These are phyloP conservation scores for Arachis hypogaea DNA, from an alignment of 306 rosid genomes.

Conservation along the genomic window DNA sequence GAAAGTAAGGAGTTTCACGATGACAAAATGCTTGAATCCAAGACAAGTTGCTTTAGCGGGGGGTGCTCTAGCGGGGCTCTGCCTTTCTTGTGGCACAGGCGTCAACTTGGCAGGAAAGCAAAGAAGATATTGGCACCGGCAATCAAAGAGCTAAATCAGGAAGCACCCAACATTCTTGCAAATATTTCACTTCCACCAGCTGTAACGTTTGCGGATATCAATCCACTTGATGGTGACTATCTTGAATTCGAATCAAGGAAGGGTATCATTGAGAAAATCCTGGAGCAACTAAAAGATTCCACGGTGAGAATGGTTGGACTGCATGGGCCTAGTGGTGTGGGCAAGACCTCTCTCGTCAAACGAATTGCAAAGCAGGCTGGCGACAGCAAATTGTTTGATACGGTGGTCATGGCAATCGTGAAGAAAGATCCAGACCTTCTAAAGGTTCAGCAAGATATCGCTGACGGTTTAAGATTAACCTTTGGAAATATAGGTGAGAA, in stretches of 20 bases:
- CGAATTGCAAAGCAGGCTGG: background rate
- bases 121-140: background rate
- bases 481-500: background rate
- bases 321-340: constrained; percentile 2
- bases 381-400: background rate
- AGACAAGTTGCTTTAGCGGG: background rate
- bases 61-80: background rate
- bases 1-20: too few species aligned
- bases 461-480: background rate
- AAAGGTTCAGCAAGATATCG: constrained; percentile 9
- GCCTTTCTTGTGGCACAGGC: constrained; percentile 6
- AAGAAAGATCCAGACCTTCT: background rate
- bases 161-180: too few species aligned
- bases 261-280: background rate
- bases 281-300: background rate
- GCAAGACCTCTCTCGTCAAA: constrained; percentile 22
- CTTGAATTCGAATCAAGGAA: background rate
- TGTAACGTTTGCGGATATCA: too few species aligned
- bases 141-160: too few species aligned
- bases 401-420: background rate
- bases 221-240: background rate
- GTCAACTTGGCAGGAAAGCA: constrained; percentile 30
- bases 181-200: too few species aligned
- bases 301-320: constrained; percentile 7
- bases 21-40: too few species aligned